Conservation (phyloP, 2,329 filamentous ascomycete genomes). For the Capronia coronata region DNA sequence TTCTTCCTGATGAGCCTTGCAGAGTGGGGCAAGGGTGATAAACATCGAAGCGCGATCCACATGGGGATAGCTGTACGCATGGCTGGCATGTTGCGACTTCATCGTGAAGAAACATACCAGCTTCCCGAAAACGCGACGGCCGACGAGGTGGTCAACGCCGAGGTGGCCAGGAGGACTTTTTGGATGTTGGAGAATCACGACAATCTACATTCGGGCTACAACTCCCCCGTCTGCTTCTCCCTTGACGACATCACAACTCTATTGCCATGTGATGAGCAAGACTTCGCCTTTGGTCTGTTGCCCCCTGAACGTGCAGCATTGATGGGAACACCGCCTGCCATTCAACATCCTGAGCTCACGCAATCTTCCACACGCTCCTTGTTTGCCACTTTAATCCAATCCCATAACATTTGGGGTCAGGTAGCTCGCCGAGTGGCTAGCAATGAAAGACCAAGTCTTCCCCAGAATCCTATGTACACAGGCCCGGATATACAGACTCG, state of each 20-base stretch:
- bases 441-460: background rate
- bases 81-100: conserved; percentile 34
- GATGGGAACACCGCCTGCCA: conserved; percentile 32
- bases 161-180: conserved; percentile 35
- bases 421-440: conserved; percentile 31
- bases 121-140: conserved; percentile 8
- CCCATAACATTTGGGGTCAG: conserved; percentile 36
- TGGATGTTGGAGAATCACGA: conserved; percentile 38
- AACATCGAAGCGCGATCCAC: conserved; percentile 35
- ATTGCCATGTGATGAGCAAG: conserved; percentile 36
- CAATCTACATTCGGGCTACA: conserved; percentile 36
- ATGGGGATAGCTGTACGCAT: conserved; percentile 38
- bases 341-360: background rate
- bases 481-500: background rate
- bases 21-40: conserved; percentile 34
- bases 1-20: conserved; percentile 14
- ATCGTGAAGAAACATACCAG: conserved; percentile 36
- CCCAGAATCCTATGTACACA: background rate
- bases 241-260: conserved; percentile 35
- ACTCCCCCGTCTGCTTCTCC: conserved; percentile 33
- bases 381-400: conserved; percentile 37
- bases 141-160: conserved; percentile 33
- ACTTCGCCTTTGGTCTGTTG: conserved; percentile 35
- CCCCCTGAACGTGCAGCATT: conserved; percentile 33
- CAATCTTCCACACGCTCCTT: conserved; percentile 31